Base-by-base conservation (phyloP, 352 stramenopile genomes). In the Poterioochromonas sp. region DNA sequence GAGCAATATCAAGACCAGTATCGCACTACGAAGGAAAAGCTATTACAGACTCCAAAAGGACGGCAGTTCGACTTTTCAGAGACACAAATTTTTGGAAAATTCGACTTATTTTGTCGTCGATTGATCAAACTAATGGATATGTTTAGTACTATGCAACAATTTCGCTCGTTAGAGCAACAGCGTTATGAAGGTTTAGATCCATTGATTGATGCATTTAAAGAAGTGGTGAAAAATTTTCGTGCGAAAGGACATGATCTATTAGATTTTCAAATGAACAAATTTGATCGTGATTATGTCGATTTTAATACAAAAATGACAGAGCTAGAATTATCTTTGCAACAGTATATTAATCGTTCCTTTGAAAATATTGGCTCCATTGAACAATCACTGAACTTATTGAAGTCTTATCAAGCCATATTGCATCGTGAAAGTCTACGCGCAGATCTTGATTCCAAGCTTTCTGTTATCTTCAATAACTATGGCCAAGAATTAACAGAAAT, bases 41-140 rank as follows among this genome's bases (percentile, higher is more conserved):
- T 98, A 22, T 90, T 94, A 69, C 85, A 88, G 40, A 96, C 90
- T 12, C 91, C 93, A 0, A 97, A 96, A 82, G 93, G 93, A 32
- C 98, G 97, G 83, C 93, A 98, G 77, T 98, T 98, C 80, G 93
- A 98, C 84, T 98, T 98, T 83, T 96, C 96, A 80, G 94, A 98
- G 83, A 95, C 96, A 85, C 80, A 97, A 83, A 97, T 99, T 73
- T 99, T 99, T 84, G 94, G 94, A 76, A 97, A 98, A 79, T 98
- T 98, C 79, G 94, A 99, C 78, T 84, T 98, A 1, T 99, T 99
- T 81, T 97, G 93, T 82, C 86, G 94, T 1, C 90, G 95, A 44
- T 88, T 98, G 22, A 95, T 98, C 83, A 99, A 99, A 83, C 86
- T 99, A 41, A 98, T 98, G 78, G 95, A 98, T 80, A 97, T 99